Base-by-base conservation (phyloP, 176 grass and related monocot species). In the Zoysia japonica region DNA sequence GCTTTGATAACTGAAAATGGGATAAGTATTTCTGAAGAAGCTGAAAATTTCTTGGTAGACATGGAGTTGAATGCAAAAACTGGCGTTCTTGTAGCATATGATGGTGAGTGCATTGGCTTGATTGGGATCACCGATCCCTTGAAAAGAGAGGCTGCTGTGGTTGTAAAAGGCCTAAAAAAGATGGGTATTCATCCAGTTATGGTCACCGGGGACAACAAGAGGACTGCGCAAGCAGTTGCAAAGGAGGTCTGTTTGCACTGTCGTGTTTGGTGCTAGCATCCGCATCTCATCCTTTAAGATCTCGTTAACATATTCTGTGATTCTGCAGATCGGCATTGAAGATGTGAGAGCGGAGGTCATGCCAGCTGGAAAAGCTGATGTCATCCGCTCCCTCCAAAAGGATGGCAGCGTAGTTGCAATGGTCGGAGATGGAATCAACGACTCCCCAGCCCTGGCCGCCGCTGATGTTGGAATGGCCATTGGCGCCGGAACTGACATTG, bases 381-480 rank as follows among this genome's bases (percentile, higher is more conserved):
- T 87, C 14, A 71, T 96, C 48, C 74, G 65, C 8, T 85, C 84
- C 38, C 79, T 96, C 42, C 87, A 96, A 14, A 92, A 85, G 82
- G 74, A 92, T 44, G 89, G 93, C 11, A 90, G 85, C 5, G 74
- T 88, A 0, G 87, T 96, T 15, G 93, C 89, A 17, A 92, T 96
- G 93, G 84, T 96, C 5, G 93, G 93, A 20, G 93, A 96, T 19
- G 93, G 93, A 65, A 92, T 96, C 78, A 96, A 96, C 1, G 93
- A 96, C 53, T 96, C 93, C 47, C 93, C 89, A 5, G 92, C 92
- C 53, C 85, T 97, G 4, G 94, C 87, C 14, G 94, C 89, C 7
- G 94, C 94, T 9, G 94, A 97, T 28, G 88, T 97, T 0, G 89
- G 94, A 7, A 97, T 97, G 94, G 94, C 94, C 42, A 97, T 97